Evolutionary conservation across 2,329 filamentous ascomycete genomes (phyloP).

Genomic region (Claviceps sp.): DNA sequence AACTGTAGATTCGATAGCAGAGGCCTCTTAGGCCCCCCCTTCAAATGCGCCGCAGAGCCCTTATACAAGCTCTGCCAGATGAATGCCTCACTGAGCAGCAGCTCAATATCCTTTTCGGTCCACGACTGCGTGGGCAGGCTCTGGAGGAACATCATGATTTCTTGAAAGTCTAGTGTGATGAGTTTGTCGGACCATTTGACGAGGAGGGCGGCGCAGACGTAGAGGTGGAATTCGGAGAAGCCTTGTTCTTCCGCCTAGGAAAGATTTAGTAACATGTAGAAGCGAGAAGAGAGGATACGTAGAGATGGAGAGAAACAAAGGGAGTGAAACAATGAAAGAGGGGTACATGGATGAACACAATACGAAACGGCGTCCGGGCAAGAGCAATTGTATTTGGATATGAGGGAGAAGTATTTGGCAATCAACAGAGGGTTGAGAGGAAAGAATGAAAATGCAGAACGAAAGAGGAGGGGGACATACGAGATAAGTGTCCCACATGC

Average conservation of each 20-base stretch:
- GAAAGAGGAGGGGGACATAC: constrained; percentile 34
- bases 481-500: constrained; percentile 99
- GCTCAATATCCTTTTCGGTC: constrained; percentile 97
- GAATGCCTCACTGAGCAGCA: constrained; percentile 89
- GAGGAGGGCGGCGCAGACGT: constrained; percentile 93
- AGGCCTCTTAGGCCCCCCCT: constrained; percentile 31
- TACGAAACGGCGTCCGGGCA: too few species aligned
- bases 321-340: neutral
- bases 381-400: too few species aligned
- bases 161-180: constrained; percentile 94
- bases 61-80: constrained; percentile 98
- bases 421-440: too few species aligned
- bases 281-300: too few species aligned
- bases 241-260: constrained; percentile 88
- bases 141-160: constrained; percentile 99
- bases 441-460: too few species aligned
- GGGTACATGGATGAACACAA: neutral
- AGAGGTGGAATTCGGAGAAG: constrained; percentile 95
- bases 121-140: constrained; percentile 82
- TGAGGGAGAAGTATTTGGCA: too few species aligned
- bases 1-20: constrained; percentile 24
- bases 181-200: constrained; percentile 97
- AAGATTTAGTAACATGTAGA: neutral
- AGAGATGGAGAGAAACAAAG: neutral
- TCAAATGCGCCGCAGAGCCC: constrained; percentile 80